Conservation (phyloP, 2,329 filamentous ascomycete genomes). For the Daldinia sp. region DNA sequence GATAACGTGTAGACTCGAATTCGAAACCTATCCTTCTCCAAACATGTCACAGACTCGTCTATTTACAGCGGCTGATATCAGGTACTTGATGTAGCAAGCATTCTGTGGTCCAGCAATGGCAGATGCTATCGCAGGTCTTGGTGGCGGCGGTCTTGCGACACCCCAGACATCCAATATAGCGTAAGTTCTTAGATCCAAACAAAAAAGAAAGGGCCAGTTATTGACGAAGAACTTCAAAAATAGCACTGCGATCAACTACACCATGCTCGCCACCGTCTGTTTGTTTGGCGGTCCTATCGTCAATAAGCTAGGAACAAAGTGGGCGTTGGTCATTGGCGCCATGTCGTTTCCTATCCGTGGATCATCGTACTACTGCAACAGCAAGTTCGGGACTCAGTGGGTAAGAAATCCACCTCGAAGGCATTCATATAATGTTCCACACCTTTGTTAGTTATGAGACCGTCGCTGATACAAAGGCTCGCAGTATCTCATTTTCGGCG, state of each 20-base stretch:
- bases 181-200: constrained; percentile 42
- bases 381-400: constrained; percentile 62
- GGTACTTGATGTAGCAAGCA: constrained; percentile 50
- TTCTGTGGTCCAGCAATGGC: constrained; percentile 58
- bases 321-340: constrained; percentile 59
- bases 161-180: constrained; percentile 59
- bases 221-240: constrained; percentile 7
- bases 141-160: constrained; percentile 60
- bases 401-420: constrained; percentile 47
- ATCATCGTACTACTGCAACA: constrained; percentile 62
- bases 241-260: constrained; percentile 47
- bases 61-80: not conserved
- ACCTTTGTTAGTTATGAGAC: not conserved
- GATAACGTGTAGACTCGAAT: not conserved
- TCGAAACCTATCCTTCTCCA: not conserved
- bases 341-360: constrained; percentile 59
- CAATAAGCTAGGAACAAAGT: constrained; percentile 61
- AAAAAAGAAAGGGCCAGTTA: not conserved
- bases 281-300: constrained; percentile 59
- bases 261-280: constrained; percentile 54
- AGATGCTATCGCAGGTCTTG: constrained; percentile 56
- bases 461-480: constrained; percentile 13
- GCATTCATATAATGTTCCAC: no score
- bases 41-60: not conserved
- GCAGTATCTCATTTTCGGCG: constrained; percentile 57